These are phyloP conservation scores for Claviceps sp. DNA, from an alignment of 2,329 filamentous ascomycete species.

Conservation along the genomic window DNA sequence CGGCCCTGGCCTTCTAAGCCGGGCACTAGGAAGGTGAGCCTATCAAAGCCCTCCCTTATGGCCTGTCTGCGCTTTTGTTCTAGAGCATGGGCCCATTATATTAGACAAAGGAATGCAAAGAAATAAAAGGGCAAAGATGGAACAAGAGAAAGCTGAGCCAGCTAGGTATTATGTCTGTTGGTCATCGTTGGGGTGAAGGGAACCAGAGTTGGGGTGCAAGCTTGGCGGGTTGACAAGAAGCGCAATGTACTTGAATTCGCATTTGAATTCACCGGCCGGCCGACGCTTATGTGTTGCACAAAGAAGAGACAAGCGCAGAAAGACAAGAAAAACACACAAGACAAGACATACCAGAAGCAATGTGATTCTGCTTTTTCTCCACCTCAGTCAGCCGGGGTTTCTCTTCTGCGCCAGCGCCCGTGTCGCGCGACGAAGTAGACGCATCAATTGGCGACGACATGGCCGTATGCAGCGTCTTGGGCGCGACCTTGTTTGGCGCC, in stretches of 20 bases:
- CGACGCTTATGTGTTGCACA: not conserved
- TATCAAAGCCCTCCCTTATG: constrained; percentile 74
- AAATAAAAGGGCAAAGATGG: not conserved
- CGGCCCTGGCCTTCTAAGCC: constrained; percentile 71
- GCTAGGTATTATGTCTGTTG: too few species aligned
- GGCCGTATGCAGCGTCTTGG: not conserved
- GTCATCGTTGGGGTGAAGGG: too few species aligned
- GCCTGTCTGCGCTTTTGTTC: constrained; percentile 39
- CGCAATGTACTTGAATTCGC: not conserved
- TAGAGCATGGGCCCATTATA: constrained; percentile 7
- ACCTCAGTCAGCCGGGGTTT: constrained; percentile 39
- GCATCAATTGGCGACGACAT: constrained; percentile 11
- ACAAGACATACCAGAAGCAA: constrained; percentile 33
- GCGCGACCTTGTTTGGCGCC: not conserved
- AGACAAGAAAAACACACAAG: not conserved
- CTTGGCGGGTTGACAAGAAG: not conserved
- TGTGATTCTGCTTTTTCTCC: constrained; percentile 43
- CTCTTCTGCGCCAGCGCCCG: constrained; percentile 23
- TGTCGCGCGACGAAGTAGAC: constrained; percentile 8
- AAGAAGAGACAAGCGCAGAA: not conserved
- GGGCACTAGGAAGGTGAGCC: constrained; percentile 66
- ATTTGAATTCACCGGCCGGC: not conserved
- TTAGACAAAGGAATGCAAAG: not conserved
- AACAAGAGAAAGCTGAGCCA: too few species aligned
- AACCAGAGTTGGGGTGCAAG: not conserved